phyloP scores from a whole-genome alignment of 495 filamentous ascomycete species.

The Immersiella caudata region DNA sequence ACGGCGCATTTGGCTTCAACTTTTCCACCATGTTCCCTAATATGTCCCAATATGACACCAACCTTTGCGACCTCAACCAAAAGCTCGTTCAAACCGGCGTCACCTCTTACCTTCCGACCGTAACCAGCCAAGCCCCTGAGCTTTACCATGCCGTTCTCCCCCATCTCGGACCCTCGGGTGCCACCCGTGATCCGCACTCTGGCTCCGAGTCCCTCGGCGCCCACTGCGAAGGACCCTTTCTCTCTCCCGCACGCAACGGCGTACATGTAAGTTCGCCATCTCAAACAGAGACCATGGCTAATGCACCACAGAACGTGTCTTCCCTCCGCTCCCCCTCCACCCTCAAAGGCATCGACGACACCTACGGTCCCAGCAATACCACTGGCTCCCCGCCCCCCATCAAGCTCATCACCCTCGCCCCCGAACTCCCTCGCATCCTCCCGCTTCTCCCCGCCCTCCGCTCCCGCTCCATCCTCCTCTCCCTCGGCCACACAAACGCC shows the following conservation, averaged over 20 bases:
- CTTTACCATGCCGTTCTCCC: conserved; percentile 73
- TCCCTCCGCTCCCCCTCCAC: conserved; percentile 60
- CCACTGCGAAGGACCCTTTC: conserved; percentile 84
- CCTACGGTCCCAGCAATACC: conserved; percentile 71
- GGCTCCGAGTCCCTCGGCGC: conserved; percentile 83
- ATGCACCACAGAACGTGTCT: conserved; percentile 51
- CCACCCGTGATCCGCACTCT: conserved; percentile 51
- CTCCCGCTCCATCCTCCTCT: conserved; percentile 65
- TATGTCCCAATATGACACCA: conserved; percentile 65
- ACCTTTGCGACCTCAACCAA: conserved; percentile 66
- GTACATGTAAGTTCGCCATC: conserved; percentile 49
- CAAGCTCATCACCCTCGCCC: conserved; percentile 79
- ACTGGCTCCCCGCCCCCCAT: conserved; percentile 44
- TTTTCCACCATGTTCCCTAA: conserved; percentile 73
- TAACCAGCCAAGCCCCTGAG: conserved; percentile 67
- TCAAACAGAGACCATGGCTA: no score
- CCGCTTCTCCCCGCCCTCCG: conserved; percentile 62
- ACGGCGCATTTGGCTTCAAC: conserved; percentile 84
- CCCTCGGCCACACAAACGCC: conserved; percentile 81
- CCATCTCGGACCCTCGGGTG: conserved; percentile 68
- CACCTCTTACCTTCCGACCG: conserved; percentile 79
- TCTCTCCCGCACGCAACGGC: conserved; percentile 69
- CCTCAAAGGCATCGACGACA: conserved; percentile 61
- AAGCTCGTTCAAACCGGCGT: conserved; percentile 74
- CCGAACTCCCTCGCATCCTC: conserved; percentile 69